Base-by-base conservation (phyloP, 1,284 basidiomycete species). In the Cutaneotrichosporon dermatis region DNA sequence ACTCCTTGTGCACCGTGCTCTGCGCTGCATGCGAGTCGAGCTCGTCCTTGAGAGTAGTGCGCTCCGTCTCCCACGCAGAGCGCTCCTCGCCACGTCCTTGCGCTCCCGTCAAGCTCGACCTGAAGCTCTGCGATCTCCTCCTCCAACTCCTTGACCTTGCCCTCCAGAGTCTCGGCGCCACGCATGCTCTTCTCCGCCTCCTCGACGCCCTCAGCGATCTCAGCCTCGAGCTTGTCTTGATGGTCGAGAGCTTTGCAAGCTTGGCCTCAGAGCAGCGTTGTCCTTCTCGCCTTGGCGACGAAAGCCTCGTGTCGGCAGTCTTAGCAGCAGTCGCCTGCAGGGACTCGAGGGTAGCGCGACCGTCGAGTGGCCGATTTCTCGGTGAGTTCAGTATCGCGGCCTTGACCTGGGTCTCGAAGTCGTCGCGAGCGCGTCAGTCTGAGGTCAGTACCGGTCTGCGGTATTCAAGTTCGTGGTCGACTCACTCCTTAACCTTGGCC, bases 111-210 rank as follows among this genome's bases (percentile, higher is more conserved):
- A 10, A 68, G 36, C 50, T 63, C 54, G 4, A 40, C 55, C 25
- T 62, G 60, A 12, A 69, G 54, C 44, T 59, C 64, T 15, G 61
- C 61, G 10, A 69, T 53, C 63, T 72, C 61, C 11, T 63, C 58
- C 55, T 66, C 58, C 11, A 70, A 55, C 51, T 67, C 66, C 46
- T 61, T 53, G 25, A 69, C 55, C 59, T 61, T 49, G 25, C 55
- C 58, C 57, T 66, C 60, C 25, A 63, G 52, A 16, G 52, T 57
- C 8, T 52, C 58, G 9, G 57, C 16, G 36, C 62, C 54, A 56
- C 49, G 16, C 43, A 63, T 45, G 35, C 59, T 64, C 58, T 58
- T 66, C 61, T 71, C 65, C 3, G 68, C 67, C 49, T 69, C 66
- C 51, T 67, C 66, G 4, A 63, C 66, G 15, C 64, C 66, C 49